Base-by-base conservation (phyloP, 768 basidiomycete species). In the Suillus paluster region DNA sequence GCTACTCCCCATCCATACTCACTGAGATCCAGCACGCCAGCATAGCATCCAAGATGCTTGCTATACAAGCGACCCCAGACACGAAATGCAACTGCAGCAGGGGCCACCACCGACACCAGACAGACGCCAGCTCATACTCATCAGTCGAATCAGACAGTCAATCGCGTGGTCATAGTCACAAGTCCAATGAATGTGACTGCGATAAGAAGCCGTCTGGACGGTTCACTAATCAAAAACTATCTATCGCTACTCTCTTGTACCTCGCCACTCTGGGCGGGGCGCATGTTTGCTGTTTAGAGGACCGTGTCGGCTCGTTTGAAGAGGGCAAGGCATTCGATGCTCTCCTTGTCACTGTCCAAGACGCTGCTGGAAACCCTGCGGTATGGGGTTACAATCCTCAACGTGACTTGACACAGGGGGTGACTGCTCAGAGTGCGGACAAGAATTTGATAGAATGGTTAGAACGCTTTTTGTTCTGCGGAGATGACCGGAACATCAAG, bases 201-300 rank as follows among this genome's bases (percentile, higher is more conserved):
- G 59, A n/a, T 38, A 9, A 59, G 49, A 52, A 55, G 33, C 15
- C 12, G 9, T 5, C 38, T 21, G 50, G 49, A 23, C 53, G 64
- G 34, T 90, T 90, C 69, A 75, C 81, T 5, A 79, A 83, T 67
- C 80, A 80, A n/a, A 89, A 88, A 63, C 82, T 98, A 17, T 79
- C 88, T 3, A 81, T 95, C 49, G 78, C 90, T 7, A 86, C 93
- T 2, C 80, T 97, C 58, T 80, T 98, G 60, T 90, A 95, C 79
- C 88, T 98, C 57, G 96, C 97, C 10, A 99, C 97, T 5, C 78
- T 90, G 25, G 97, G 97, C 38, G 97, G 97, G 1, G 97, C 97
- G 2, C 81, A 86, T 25, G 87, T 98, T 0, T 96, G 94, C 69
- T 80, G 81, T 56, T 76, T 97, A 12, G 81, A 86, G 58, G 75